Percentiles rank a stretch among this genome's conserved stretches.
These are phyloP conservation scores for Tolypocladium paradoxum DNA, from an alignment of 2,329 filamentous ascomycete genomes.

Conservation along the genomic window DNA sequence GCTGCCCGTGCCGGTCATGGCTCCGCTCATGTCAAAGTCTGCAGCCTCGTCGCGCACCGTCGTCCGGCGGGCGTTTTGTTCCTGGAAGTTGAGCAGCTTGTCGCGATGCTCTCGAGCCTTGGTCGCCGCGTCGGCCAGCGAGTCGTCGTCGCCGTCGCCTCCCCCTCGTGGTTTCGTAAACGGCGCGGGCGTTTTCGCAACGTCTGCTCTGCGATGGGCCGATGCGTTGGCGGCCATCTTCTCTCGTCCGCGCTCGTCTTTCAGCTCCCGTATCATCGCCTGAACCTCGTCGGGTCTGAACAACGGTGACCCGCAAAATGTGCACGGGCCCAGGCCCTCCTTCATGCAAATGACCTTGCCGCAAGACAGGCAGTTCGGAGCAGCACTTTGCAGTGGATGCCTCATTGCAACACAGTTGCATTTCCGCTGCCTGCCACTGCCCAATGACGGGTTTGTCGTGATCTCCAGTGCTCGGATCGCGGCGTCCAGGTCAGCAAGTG, in stretches of 20 bases:
- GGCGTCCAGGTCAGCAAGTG: conserved; percentile 60
- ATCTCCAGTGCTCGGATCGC: conserved; percentile 85
- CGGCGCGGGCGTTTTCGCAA: conserved; percentile 47
- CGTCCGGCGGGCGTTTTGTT: conserved; percentile 74
- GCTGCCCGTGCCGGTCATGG: conserved; percentile 32
- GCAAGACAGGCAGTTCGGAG: conserved; percentile 84
- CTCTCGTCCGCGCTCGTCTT: conserved; percentile 77
- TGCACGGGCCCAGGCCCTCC: conserved; percentile 88
- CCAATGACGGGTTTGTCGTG: conserved; percentile 73
- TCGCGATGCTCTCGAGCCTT: conserved; percentile 72
- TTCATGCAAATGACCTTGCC: conserved; percentile 94
- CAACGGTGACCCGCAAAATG: conserved; percentile 71
- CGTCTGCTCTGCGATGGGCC: conserved; percentile 54
- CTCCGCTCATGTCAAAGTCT: conserved; percentile 43
- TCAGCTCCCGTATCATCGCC: conserved; percentile 73
- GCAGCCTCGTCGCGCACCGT: conserved; percentile 77
- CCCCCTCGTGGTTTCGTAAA: conserved; percentile 40
- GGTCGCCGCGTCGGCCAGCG: conserved; percentile 46
- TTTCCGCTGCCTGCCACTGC: conserved; percentile 44
- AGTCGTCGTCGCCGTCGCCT: conserved; percentile 17
- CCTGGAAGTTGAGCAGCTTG: conserved; percentile 69
- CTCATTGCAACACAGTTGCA: conserved; percentile 84
- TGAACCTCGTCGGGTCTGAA: conserved; percentile 66
- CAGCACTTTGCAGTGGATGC: conserved; percentile 80
- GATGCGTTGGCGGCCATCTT: conserved; percentile 74